Evolutionary conservation across 1,284 basidiomycete genomes (phyloP), one percentile per base, ranked within the genome.

Genomic region (Phylloboletellus chloephorus): DNA sequence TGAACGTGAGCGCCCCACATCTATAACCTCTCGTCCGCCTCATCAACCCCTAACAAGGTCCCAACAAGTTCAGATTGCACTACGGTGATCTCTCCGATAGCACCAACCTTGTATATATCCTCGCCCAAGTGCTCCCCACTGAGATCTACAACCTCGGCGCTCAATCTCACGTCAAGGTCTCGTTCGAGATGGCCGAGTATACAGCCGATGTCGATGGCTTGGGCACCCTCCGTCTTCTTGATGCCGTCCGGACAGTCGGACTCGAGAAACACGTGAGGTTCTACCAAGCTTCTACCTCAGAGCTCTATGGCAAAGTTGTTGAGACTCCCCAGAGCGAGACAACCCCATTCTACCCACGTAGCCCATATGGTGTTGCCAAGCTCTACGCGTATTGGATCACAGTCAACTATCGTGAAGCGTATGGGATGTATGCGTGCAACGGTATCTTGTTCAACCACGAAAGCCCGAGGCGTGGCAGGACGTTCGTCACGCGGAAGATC

Each of bases 151-250:
- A 95, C 65, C 82, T 95, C 34, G 91, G 89, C 34, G 92, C 92
- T n/a, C 91, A 95, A 63, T 91, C 87, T 37, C 91, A 95, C 68
- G 91, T 95, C 70, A 95, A 95, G 65, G 91, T 95, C 51, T 94
- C 90, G 21, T 95, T 95, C 65, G 91, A 94, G 66, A 93, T 95
- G 88, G 88, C 91, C 25, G 91, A 95, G 67, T 95, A 95, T 68
- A 95, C 92, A 0, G 89, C 86, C 44, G 89, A 95, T 57, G 90
- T 95, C 39, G 92, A 95, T 56, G 92, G 82, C 8, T 73, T 94
- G 24, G 91, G 91, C 41, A 95, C 91, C 1, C 77, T 95, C 33
- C 87, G 91, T 53, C 76, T 95, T 43, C 80, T 95, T 43, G 92
- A 95, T 56, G 92, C 91, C 40, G 83, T 95, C 63, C 79, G 91